A percentile compares a stretch with the other conserved stretches of the same genome.
Evolutionary conservation across 78 protist species (phyloP).

Genomic region (Polysphondylium violaceum): DNA sequence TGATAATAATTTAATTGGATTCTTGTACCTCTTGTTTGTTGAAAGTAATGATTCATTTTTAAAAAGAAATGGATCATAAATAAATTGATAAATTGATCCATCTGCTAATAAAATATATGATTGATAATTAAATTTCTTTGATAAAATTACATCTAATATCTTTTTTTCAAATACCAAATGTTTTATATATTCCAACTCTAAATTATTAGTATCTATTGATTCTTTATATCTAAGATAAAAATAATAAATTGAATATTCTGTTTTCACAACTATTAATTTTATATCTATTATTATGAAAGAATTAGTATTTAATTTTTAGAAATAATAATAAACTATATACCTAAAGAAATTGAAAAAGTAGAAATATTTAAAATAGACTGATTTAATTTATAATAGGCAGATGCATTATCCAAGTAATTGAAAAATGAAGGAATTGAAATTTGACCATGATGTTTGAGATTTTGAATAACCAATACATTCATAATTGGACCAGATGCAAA

Average conservation of each 20-base stretch:
- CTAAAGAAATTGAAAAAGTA: background rate
- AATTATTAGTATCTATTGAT: background rate
- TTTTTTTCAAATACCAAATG: background rate
- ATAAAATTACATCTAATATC: slow-evolving; percentile 9
- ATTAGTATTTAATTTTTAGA: too few species aligned
- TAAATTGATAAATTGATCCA: slow-evolving; percentile 16
- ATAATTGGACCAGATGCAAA: slow-evolving; percentile 30
- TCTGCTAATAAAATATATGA: slow-evolving; percentile 14
- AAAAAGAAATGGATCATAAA: background rate
- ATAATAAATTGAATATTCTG: slow-evolving; percentile 38
- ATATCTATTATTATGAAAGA: background rate
- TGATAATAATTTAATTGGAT: background rate
- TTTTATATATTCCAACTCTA: slow-evolving; percentile 6
- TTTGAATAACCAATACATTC: slow-evolving; percentile 11
- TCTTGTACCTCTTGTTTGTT: background rate
- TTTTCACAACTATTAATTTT: slow-evolving; percentile 8
- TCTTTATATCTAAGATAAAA: background rate
- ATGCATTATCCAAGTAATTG: background rate
- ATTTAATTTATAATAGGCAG: background rate
- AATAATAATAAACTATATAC: background rate
- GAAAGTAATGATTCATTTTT: background rate
- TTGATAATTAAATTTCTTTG: background rate
- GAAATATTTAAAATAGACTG: slow-evolving; percentile 47
- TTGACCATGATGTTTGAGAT: background rate
- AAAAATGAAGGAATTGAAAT: background rate